Percentiles rank a stretch among this genome's conserved stretches.
Conservation (phyloP, 2,329 filamentous ascomycete genomes). For the Tolypocladium capitatum region DNA sequence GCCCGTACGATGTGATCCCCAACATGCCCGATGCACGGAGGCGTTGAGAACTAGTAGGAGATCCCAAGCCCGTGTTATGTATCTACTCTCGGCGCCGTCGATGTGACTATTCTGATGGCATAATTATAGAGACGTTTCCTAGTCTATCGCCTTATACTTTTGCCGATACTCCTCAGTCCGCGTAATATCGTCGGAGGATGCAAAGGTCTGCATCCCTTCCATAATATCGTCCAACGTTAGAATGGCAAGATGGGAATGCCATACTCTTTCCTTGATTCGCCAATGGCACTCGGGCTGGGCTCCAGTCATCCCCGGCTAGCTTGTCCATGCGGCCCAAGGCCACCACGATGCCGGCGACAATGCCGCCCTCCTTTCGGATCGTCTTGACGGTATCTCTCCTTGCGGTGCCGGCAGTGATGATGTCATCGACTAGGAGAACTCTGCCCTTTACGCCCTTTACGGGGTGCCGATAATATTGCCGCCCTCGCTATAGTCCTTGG, state of each 20-base stretch:
- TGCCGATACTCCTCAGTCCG: constrained; percentile 61
- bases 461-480: constrained; percentile 82
- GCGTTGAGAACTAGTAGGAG: neutral
- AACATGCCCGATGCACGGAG: too few species aligned
- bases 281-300: constrained; percentile 67
- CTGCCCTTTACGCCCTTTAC: constrained; percentile 64
- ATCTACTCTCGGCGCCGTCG: neutral
- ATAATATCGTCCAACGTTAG: constrained; percentile 77
- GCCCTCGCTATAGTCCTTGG: constrained; percentile 90
- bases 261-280: constrained; percentile 71
- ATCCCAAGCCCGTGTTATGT: neutral
- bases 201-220: constrained; percentile 48
- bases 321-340: constrained; percentile 81
- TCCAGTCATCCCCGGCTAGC: constrained; percentile 61
- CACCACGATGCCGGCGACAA: constrained; percentile 75
- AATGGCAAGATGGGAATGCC: constrained; percentile 70
- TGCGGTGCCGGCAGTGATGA: constrained; percentile 89
- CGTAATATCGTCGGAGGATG: constrained; percentile 48
- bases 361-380: constrained; percentile 74
- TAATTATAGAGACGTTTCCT: constrained; percentile 2
- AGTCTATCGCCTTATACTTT: constrained; percentile 50
- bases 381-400: constrained; percentile 86
- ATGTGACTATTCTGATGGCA: neutral
- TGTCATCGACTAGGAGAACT: constrained; percentile 91
- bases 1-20: too few species aligned